A percentile compares a stretch with the other conserved stretches of the same genome.
These are phyloP conservation scores for Panaeolus papilionaceus DNA, from an alignment of 768 basidiomycete species.

Conservation along the genomic window DNA sequence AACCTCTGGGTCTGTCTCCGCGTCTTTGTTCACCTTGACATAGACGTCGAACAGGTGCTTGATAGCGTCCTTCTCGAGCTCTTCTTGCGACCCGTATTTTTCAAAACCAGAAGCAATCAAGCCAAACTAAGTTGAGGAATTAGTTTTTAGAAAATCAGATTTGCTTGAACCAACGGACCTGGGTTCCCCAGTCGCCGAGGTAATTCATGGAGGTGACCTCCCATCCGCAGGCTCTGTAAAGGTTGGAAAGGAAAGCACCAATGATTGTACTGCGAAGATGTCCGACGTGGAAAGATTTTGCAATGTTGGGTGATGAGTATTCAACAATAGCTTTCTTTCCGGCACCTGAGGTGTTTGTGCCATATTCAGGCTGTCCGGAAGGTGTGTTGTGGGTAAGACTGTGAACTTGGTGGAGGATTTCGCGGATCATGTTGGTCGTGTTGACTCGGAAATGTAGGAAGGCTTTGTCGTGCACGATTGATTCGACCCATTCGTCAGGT, in stretches of 20 bases:
- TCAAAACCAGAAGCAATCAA: conserved; percentile 91
- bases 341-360: conserved; percentile 75
- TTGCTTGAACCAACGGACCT: conserved; percentile 57
- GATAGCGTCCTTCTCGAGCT: conserved; percentile 87
- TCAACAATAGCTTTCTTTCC: conserved; percentile 90
- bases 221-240: conserved; percentile 95
- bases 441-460: conserved; percentile 87
- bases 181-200: conserved; percentile 98
- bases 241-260: conserved; percentile 90
- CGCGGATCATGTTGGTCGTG: conserved; percentile 64
- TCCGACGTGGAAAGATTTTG: conserved; percentile 98
- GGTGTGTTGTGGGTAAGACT: conserved; percentile 68
- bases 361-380: conserved; percentile 73
- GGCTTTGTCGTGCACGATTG: conserved; percentile 70
- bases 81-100: conserved; percentile 87
- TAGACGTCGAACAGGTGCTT: conserved; percentile 95
- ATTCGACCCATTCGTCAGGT: conserved; percentile 79
- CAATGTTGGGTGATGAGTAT: conserved; percentile 97
- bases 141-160: not conserved
- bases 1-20: conserved; percentile 71
- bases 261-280: conserved; percentile 98
- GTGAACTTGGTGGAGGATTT: conserved; percentile 78
- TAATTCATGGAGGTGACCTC: conserved; percentile 93
- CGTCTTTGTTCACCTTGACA: conserved; percentile 91
- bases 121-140: conserved; percentile 61